These are phyloP conservation scores for Umbelopsis sp. DNA, from an alignment of 371 early-diverging fungal genomes.

Conservation along the genomic window DNA sequence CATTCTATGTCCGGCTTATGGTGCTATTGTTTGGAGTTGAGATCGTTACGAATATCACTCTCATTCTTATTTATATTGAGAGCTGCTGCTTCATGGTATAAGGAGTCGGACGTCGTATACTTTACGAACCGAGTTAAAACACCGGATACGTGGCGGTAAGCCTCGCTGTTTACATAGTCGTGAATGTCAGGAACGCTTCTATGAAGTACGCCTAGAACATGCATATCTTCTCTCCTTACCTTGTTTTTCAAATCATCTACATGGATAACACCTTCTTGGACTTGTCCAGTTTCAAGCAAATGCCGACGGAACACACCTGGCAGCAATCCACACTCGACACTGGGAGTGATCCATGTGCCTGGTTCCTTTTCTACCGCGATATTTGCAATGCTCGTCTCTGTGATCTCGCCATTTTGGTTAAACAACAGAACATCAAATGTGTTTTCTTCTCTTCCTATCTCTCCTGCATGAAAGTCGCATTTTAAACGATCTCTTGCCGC, in stretches of 20 bases:
- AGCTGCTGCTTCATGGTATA: not conserved
- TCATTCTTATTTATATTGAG: not conserved
- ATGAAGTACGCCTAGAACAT: not conserved
- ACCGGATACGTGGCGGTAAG: not conserved
- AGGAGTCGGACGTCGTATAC: not conserved
- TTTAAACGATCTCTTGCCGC: conserved; percentile 45
- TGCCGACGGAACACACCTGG: conserved; percentile 56
- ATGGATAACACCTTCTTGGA: conserved; percentile 44
- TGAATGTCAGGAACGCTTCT: no score
- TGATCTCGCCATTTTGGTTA: conserved; percentile 52
- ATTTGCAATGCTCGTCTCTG: conserved; percentile 67
- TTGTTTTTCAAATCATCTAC: conserved; percentile 39
- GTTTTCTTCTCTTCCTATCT: conserved; percentile 20
- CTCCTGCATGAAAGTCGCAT: conserved; percentile 33
- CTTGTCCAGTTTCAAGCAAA: conserved; percentile 32
- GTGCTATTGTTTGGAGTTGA: not conserved
- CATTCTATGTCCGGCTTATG: not conserved
- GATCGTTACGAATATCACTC: not conserved
- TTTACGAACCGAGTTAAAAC: conserved; percentile 10
- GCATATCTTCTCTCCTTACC: not conserved
- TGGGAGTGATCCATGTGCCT: conserved; percentile 55
- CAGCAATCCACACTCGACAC: conserved; percentile 47
- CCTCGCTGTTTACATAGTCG: not conserved
- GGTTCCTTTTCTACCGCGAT: conserved; percentile 47
- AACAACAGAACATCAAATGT: conserved; percentile 63